Base-by-base conservation (phyloP, 805 yeast genomes). In the Komagataella phaffii region DNA sequence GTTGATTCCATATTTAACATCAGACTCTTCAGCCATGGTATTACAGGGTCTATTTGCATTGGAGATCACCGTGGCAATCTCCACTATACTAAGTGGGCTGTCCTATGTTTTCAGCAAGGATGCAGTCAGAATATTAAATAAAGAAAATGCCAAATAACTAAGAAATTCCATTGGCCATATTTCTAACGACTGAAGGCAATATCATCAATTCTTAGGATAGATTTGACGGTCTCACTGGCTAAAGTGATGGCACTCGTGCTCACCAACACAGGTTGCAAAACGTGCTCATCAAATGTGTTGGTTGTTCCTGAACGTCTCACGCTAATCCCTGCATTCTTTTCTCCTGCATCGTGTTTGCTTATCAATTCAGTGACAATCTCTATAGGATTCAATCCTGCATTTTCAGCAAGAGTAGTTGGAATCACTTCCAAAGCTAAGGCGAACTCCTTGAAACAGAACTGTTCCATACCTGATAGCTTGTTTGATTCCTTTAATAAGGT, bases 221-320 rank as follows among this genome's bases (percentile, higher is more conserved):
- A 85, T 72, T 93, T 95, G 53, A 91, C 98, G 58, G 96, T 86
- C 73, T 93, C 99, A 18, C 97, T 84, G 36, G 98, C 97, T 59
- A 93, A 77, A 12, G 95, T 82, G 53, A 93, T 83, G 49, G 98
- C 96, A 68, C 96, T 87, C 17, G 93, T 90, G 65, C 85, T 86
- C 51, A 93, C 99, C 65, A 93, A 75, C 7, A 90, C 95, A 3
- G 99, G 99, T 69, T 93, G 99, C 62, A 93, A 73, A 53, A 93
- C 96, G 65, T 93, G 95, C 69, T 93, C 99, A 50, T 85, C 88
- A 59, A 74, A 87, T 30, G 96, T 88, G 66, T 91, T 88, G 47
- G 90, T 80, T 45, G 98, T 87, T 48, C 96, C 95, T 0, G 96
- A 83, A 64, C 97, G 82, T 69, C 97, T 81, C 51, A 89, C 96